A percentile compares a stretch with the other conserved stretches of the same genome.
Evolutionary conservation across 768 basidiomycete species (phyloP).

Genomic region (Boletus sensibilis): DNA sequence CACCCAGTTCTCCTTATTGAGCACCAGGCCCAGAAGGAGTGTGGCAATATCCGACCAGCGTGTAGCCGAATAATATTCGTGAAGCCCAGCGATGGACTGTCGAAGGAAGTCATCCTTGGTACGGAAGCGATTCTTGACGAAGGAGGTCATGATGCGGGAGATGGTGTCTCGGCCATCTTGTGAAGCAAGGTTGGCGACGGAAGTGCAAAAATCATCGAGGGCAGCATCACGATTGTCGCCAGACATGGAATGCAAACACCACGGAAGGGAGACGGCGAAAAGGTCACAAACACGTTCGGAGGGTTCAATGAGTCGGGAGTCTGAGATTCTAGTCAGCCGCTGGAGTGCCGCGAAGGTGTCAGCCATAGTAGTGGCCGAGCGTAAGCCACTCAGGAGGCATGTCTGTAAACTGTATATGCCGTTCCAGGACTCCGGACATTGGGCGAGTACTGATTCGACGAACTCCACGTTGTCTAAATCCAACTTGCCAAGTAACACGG

Average conservation of each 20-base stretch:
- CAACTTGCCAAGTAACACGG: conserved; percentile 61
- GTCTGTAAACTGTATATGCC: conserved; percentile 65
- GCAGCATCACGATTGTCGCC: conserved; percentile 56
- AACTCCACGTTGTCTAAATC: conserved; percentile 70
- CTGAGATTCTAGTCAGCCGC: conserved; percentile 56
- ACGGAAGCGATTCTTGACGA: conserved; percentile 82
- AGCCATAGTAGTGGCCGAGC: conserved; percentile 69
- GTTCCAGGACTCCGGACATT: conserved; percentile 71
- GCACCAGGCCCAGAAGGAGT: conserved; percentile 79
- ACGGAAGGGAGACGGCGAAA: conserved; percentile 81
- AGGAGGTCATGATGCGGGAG: conserved; percentile 84
- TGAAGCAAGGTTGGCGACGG: conserved; percentile 71
- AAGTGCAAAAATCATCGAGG: conserved; percentile 68
- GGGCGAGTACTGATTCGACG: conserved; percentile 64
- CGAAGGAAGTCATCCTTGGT: conserved; percentile 92
- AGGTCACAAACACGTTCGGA: conserved; percentile 72
- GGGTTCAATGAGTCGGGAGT: conserved; percentile 67
- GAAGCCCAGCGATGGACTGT: conserved; percentile 80
- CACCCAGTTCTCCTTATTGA: conserved; percentile 82
- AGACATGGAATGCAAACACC: conserved; percentile 81
- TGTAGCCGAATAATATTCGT: conserved; percentile 78
- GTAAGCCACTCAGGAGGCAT: conserved; percentile 69
- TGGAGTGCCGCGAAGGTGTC: conserved; percentile 69
- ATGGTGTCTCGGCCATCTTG: conserved; percentile 75
- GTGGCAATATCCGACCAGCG: conserved; percentile 82